phyloP scores from a whole-genome alignment of 1,284 basidiomycete species.

The Moniliophthora roreri region DNA sequence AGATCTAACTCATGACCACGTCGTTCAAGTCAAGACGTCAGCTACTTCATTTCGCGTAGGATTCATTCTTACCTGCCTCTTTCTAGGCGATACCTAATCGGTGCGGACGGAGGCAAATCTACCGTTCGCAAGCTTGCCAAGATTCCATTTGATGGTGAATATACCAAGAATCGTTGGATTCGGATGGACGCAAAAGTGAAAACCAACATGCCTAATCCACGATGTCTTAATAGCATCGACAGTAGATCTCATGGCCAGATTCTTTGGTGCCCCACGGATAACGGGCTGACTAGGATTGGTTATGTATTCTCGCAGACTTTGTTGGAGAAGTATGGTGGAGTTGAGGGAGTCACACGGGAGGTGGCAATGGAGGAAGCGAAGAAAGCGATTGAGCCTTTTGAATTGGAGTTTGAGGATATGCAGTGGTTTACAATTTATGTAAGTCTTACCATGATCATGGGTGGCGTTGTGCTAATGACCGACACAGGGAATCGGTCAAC shows the following conservation, averaged over 20 bases:
- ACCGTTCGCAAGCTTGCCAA: slow-evolving; percentile 21
- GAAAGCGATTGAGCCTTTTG: slow-evolving; percentile 23
- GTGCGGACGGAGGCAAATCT: slow-evolving; percentile 26
- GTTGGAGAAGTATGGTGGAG: slow-evolving; percentile 25
- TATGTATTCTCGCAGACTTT: slow-evolving; percentile 25
- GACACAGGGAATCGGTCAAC: slow-evolving; percentile 25
- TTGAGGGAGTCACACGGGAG: slow-evolving; percentile 24
- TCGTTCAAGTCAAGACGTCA: slow-evolving; percentile 21
- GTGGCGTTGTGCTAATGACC: background rate
- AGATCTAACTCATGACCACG: slow-evolving; percentile 17
- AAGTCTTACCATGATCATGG: background rate
- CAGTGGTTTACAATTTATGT: slow-evolving; percentile 28
- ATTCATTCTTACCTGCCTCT: no score
- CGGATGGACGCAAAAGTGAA: slow-evolving; percentile 25
- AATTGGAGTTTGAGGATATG: slow-evolving; percentile 21
- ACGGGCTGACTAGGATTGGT: slow-evolving; percentile 25
- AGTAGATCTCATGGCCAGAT: slow-evolving; percentile 24
- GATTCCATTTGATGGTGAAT: slow-evolving; percentile 24
- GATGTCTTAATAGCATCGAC: slow-evolving; percentile 25
- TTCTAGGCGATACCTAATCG: slow-evolving; percentile 22
- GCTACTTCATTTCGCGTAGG: background rate
- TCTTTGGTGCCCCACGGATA: slow-evolving; percentile 27
- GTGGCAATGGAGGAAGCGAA: slow-evolving; percentile 24
- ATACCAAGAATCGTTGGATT: slow-evolving; percentile 25
- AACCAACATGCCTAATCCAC: slow-evolving; percentile 26